Evolutionary conservation across 306 rosid genomes (phyloP), one percentile per base, ranked within the genome.

Genomic region (Acacia crassicarpa): DNA sequence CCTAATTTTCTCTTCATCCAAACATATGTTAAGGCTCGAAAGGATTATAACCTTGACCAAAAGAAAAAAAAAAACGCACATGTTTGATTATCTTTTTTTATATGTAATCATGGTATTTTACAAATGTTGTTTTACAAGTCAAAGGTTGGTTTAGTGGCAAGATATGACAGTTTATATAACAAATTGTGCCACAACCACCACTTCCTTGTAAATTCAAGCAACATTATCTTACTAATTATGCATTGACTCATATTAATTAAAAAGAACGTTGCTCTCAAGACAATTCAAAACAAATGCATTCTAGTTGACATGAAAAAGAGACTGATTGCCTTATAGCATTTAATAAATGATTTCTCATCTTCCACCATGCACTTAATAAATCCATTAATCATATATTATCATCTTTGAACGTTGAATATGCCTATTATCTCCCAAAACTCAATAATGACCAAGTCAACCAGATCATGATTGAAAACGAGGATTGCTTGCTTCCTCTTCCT

Each of bases 391-490:
- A 54, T n/a, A 20, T 9, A 40, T 2, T 32, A 27, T 83, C 85
- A 83, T 3, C 66, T 67, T 66, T 65, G 40, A 72, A 80, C 76
- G 17, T 32, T 62, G 33, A 85, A 74, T 5, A 17, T 51, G 14
- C 3, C 5, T 16, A 15, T 17, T 5, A 51, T 32, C 68, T 56
- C 16, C 25, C 67, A 44, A 58, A 8, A 84, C 13, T 20, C 71
- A 32, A 4, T 74, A 32, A 4, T 74, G 46, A 74, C 77, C 77
- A 66, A 53, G 80, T 79, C 80, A 83, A 78, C 56, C 15, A 58
- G 40, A 12, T 58, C 9, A 72, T 23, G 27, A 75, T 22, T 75
- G 66, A 73, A 54, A 66, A 40, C 9, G 30, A 38, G 16, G 73
- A 74, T 15, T 56, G 58, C 74, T 72, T 49, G 77, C 12, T 48